A percentile compares a stretch with the other conserved stretches of the same genome.
Evolutionary conservation across 2,329 filamentous ascomycete species (phyloP).

Genomic region (Zalaria sp.): DNA sequence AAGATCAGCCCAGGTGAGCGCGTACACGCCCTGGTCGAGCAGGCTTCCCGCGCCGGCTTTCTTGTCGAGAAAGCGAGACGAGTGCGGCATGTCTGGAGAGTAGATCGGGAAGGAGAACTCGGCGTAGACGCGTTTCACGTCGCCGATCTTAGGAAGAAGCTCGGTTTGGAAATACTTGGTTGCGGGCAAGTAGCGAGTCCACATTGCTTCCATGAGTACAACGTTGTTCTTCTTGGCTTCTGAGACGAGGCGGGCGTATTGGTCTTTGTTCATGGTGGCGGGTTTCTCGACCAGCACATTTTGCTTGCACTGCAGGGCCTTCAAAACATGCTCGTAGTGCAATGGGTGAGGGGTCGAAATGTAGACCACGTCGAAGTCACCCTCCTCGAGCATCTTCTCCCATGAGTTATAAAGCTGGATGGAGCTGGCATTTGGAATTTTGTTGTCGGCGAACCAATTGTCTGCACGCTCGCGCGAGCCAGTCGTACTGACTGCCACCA

Average conservation of each 20-base stretch:
- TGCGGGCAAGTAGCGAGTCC: constrained; percentile 16
- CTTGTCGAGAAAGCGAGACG: constrained; percentile 6
- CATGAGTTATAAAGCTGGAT: too few species aligned
- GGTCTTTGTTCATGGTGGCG: constrained; percentile 14
- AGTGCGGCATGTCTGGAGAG: constrained; percentile 8
- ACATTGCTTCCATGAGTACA: constrained; percentile 18
- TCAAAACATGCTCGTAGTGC: constrained; percentile 13
- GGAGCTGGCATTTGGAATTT: too few species aligned
- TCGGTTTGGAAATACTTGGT: constrained; percentile 10
- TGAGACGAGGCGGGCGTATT: constrained; percentile 6
- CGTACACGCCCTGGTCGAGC: constrained; percentile 7
- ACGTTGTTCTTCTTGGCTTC: constrained; percentile 8
- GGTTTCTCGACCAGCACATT: constrained; percentile 17
- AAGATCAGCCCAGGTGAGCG: constrained; percentile 4
- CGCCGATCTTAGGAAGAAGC: constrained; percentile 6
- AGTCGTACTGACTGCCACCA: too few species aligned
- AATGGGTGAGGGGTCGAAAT: constrained; percentile 16
- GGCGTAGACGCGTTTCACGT: constrained; percentile 11
- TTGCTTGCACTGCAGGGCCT: constrained; percentile 10
- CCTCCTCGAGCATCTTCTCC: too few species aligned
- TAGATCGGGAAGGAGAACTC: constrained; percentile 16
- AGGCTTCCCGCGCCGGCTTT: constrained; percentile 4
- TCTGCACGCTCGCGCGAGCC: too few species aligned
- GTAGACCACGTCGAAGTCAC: constrained; percentile 15
- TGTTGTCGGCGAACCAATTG: too few species aligned